Conservation (phyloP, 805 yeast genomes). For the Ascoidea tarda region DNA sequence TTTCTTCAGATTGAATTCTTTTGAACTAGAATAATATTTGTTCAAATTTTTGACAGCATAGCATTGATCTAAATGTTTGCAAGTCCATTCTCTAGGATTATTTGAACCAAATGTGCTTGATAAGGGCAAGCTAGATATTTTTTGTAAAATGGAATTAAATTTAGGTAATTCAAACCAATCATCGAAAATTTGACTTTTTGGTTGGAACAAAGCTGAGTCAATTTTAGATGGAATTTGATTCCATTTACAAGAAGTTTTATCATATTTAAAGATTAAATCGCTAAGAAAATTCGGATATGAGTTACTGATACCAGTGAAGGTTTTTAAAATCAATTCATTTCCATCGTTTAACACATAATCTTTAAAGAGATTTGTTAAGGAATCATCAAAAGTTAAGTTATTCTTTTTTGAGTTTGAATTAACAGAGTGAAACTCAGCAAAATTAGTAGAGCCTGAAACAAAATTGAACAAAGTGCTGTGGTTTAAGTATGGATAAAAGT, state of each 20-base stretch:
- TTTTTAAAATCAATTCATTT: not conserved
- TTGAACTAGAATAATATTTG: not conserved
- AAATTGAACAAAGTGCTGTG: slow-evolving; percentile 4
- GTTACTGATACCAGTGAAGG: slow-evolving; percentile 1
- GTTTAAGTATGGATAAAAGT: slow-evolving; percentile 6
- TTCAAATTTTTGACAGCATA: slow-evolving; percentile 1
- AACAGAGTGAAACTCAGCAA: slow-evolving; percentile 1
- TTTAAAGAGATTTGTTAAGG: not conserved
- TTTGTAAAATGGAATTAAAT: not conserved
- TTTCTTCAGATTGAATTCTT: not conserved
- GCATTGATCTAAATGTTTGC: slow-evolving; percentile 5
- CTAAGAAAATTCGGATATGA: not conserved
- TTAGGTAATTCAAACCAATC: not conserved
- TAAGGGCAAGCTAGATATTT: not conserved
- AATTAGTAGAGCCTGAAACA: slow-evolving; percentile 5
- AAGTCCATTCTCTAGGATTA: not conserved
- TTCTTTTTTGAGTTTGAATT: too few species aligned
- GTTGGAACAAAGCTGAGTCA: not conserved
- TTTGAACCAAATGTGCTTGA: not conserved
- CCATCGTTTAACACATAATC: not conserved
- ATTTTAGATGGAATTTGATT: not conserved
- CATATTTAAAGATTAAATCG: not conserved
- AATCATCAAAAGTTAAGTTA: not conserved
- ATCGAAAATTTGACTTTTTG: not conserved
- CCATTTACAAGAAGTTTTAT: slow-evolving; percentile 2